These are phyloP conservation scores for Phalaenopsis equestris DNA, from an alignment of 106 monocot species.

Conservation along the genomic window DNA sequence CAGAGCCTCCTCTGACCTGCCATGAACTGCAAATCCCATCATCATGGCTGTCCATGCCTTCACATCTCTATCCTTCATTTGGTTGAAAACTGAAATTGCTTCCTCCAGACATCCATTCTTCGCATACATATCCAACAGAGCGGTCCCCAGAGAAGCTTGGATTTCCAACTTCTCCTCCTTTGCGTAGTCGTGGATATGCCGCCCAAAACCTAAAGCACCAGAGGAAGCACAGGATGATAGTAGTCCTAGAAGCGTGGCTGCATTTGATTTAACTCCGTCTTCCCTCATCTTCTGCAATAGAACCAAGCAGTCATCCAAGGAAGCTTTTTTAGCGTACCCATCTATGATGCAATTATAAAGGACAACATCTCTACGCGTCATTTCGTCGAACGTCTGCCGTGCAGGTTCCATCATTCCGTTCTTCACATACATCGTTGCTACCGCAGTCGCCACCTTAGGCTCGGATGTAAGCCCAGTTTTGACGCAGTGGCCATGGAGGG, in stretches of 20 bases:
- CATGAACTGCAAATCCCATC: slow-evolving; percentile 30
- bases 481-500: slow-evolving; percentile 39
- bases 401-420: slow-evolving; percentile 21
- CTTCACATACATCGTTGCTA: slow-evolving; percentile 17
- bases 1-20: slow-evolving; percentile 25
- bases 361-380: slow-evolving; percentile 31
- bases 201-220: slow-evolving; percentile 27
- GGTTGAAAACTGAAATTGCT: slow-evolving; percentile 23
- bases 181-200: slow-evolving; percentile 15
- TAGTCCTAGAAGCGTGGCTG: slow-evolving; percentile 25
- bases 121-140: slow-evolving; percentile 48
- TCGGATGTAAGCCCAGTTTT: slow-evolving; percentile 25
- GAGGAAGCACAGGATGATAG: slow-evolving; percentile 41
- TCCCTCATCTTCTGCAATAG: slow-evolving; percentile 30
- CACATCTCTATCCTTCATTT: slow-evolving; percentile 35
- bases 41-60: slow-evolving; percentile 57
- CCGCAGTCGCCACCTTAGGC: slow-evolving; percentile 29
- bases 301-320: slow-evolving; percentile 27
- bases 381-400: slow-evolving; percentile 19
- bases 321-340: slow-evolving; percentile 30
- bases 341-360: slow-evolving; percentile 53
- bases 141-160: slow-evolving; percentile 36
- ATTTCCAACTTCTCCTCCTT: slow-evolving; percentile 14
- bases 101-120: slow-evolving; percentile 36
- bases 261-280: slow-evolving; percentile 30